These are phyloP conservation scores for Tuber indicum DNA, from an alignment of 495 filamentous ascomycete genomes.

Conservation along the genomic window DNA sequence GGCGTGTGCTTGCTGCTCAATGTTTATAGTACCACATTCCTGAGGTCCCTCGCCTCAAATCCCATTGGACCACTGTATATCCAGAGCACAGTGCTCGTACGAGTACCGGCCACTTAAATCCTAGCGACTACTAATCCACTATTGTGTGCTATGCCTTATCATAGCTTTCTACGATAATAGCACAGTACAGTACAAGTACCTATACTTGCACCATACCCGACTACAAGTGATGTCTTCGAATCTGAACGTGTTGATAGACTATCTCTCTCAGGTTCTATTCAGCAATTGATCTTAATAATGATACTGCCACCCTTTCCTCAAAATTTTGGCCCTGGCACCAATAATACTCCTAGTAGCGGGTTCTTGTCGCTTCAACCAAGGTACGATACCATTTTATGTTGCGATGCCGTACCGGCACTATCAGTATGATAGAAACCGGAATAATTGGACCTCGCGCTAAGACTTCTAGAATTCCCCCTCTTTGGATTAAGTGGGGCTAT, in stretches of 20 bases:
- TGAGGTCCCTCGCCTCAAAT: not conserved
- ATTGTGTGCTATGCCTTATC: not conserved
- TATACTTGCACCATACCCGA: not conserved
- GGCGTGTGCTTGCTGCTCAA: not conserved
- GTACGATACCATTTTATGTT: too few species aligned
- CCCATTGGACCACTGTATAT: not conserved
- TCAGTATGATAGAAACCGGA: too few species aligned
- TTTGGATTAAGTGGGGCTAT: too few species aligned
- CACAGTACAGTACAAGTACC: not conserved
- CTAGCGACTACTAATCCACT: not conserved
- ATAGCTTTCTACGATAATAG: not conserved
- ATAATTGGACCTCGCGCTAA: too few species aligned
- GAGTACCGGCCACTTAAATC: not conserved
- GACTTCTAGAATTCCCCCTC: too few species aligned
- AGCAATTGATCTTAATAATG: not conserved
- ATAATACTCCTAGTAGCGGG: not conserved
- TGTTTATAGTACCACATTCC: not conserved
- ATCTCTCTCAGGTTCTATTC: not conserved
- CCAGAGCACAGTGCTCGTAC: not conserved
- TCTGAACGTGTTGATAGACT: not conserved
- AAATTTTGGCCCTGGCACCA: not conserved
- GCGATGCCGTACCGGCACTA: too few species aligned
- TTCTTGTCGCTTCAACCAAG: not conserved
- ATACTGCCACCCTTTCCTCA: not conserved
- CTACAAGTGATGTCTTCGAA: not conserved